Percentiles rank a stretch among this genome's conserved stretches.
These are phyloP conservation scores for Cutaneotrichosporon cutaneum DNA, from an alignment of 1,284 basidiomycete species.

Conservation along the genomic window DNA sequence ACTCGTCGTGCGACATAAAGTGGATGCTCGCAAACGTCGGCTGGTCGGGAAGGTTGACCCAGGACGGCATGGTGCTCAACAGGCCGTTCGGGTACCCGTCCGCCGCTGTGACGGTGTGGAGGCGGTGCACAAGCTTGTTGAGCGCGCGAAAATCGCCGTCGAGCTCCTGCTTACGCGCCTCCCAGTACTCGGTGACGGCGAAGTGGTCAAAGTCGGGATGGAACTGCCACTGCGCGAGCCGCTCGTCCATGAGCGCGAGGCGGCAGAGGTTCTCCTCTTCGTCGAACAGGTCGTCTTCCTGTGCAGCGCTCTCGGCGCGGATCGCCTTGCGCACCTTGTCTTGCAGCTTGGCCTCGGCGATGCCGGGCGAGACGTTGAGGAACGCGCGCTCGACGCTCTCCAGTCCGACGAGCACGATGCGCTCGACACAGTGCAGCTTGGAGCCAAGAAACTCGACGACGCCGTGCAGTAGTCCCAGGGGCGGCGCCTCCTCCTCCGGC, in stretches of 20 bases:
- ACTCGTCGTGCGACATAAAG: conserved; percentile 12
- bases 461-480: conserved; percentile 5
- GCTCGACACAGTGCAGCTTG: conserved; percentile 10
- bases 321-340: conserved; percentile 11
- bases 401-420: conserved; percentile 7
- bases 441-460: conserved; percentile 10
- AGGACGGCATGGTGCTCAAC: conserved; percentile 4
- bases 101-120: neutral
- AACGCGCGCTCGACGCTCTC: conserved; percentile 1
- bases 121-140: conserved; percentile 8
- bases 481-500: conserved; percentile 4
- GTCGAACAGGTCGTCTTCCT: conserved; percentile 11
- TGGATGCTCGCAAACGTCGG: conserved; percentile 11
- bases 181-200: conserved; percentile 10
- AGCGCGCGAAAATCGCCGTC: conserved; percentile 10
- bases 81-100: conserved; percentile 3
- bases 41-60: conserved; percentile 10
- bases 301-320: conserved; percentile 1
- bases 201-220: conserved; percentile 10
- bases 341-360: conserved; percentile 5
- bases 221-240: conserved; percentile 11
- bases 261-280: conserved; percentile 11
- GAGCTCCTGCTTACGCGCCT: conserved; percentile 7
- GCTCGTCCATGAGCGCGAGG: conserved; percentile 10
- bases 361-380: conserved; percentile 5